Evolutionary conservation across 371 early-diverging fungal species (phyloP), one percentile per base, ranked within the genome.

Genomic region (Syncephalastrum racemosum): DNA sequence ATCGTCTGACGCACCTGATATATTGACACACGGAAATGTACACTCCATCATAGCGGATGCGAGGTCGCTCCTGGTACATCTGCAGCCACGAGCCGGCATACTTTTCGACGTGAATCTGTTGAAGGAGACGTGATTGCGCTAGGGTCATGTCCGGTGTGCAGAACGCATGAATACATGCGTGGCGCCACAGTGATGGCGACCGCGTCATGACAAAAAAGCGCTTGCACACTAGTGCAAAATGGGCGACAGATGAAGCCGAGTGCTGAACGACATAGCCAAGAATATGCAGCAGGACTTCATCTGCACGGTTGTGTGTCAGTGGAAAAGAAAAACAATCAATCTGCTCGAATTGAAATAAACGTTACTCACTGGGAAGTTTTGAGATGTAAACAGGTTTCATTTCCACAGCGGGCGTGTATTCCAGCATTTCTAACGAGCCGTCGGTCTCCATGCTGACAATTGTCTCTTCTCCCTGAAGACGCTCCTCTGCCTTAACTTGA

Each of bases 1-100:
- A 31, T 31, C 12, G 36, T 31, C 10, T 3, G 36, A 10, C 48
- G 15, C 56, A 61, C 62, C 62, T 67, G 4, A 77, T 56, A 57
- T 86, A 86, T 53, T 75, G 70, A 41, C 83, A 74, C 7, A 68
- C 74, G 2, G 84, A 78, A 22, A 84, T 83, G 53, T 80, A 86
- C 8, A 83, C 68, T 2, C 88, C 88, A 62, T 85, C 85, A 39
- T 68, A 66, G 16, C 82, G 67, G 20, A 85, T 48, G 13, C 85
- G 63, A 18, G 88, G 86, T 40, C 77, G 71, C 14, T 81, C 73
- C 24, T 76, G 58, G 59, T 67, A 83, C 79, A 84, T 71, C 0
- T 54, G 22, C 23, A 60, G 46, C 72, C 69, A 67, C 22, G 62
- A 48, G 44, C 56, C 54, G 48, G 54, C 44, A 43, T 63, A 67